Evolutionary conservation across 768 basidiomycete species (phyloP).

Genomic region (Lactarius deliciosus): DNA sequence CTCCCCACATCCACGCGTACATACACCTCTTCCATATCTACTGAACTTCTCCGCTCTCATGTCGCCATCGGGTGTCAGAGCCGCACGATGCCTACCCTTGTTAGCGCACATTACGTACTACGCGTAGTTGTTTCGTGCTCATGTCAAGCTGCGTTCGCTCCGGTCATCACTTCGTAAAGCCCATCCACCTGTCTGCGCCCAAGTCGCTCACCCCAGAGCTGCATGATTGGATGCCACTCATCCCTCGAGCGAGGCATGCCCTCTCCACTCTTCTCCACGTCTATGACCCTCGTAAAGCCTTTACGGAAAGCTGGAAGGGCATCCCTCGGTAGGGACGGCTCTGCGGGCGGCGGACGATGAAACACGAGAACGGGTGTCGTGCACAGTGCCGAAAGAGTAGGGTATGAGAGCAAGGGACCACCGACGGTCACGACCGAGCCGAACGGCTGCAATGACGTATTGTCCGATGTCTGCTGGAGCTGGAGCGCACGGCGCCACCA

Average conservation of each 20-base stretch:
- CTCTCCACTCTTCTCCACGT: constrained; percentile 47
- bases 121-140: background rate
- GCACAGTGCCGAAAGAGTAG: constrained; percentile 52
- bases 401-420: constrained; percentile 78
- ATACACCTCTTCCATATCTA: background rate
- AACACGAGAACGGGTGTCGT: constrained; percentile 64
- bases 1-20: background rate
- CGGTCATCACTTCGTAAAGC: constrained; percentile 65
- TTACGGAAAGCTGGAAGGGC: constrained; percentile 56
- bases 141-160: constrained; percentile 27
- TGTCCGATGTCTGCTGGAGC: constrained; percentile 11
- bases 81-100: background rate
- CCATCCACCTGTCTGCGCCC: constrained; percentile 55
- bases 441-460: constrained; percentile 39
- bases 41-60: background rate
- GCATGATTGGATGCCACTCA: constrained; percentile 85
- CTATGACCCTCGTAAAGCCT: constrained; percentile 52
- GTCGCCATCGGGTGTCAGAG: background rate
- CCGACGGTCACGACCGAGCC: constrained; percentile 69
- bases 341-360: constrained; percentile 51
- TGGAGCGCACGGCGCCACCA: constrained; percentile 43
- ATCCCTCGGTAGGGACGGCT: constrained; percentile 44
- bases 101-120: background rate
- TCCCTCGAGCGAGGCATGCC: constrained; percentile 77
- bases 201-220: constrained; percentile 78